These are phyloP conservation scores for Pestalotiopsis sp. DNA, from an alignment of 2,329 filamentous ascomycete species.

Conservation along the genomic window DNA sequence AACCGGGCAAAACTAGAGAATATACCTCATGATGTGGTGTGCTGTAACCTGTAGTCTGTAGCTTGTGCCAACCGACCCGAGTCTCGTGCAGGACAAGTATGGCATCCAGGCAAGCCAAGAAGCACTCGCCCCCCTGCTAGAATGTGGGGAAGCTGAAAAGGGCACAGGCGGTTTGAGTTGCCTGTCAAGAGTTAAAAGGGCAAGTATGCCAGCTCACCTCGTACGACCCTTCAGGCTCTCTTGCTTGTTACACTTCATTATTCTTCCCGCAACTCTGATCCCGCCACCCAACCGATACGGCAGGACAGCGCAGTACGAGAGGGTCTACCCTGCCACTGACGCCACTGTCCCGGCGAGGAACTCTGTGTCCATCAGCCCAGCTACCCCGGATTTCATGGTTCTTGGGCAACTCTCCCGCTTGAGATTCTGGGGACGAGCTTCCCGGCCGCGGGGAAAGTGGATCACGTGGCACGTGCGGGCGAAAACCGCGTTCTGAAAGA, in stretches of 20 bases:
- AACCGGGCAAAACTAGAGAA: too few species aligned
- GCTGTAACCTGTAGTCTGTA: too few species aligned
- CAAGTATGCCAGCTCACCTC: background rate
- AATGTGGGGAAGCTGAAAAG: background rate
- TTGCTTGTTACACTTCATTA: background rate
- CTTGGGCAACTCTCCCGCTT: background rate
- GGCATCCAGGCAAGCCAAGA: background rate
- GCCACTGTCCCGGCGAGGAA: background rate
- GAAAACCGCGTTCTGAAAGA: background rate
- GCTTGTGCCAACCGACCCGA: too few species aligned
- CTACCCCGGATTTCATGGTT: background rate
- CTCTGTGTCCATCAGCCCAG: background rate
- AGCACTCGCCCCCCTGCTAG: background rate
- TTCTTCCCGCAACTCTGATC: background rate
- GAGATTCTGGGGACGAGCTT: background rate
- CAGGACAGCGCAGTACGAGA: background rate
- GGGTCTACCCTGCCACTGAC: background rate
- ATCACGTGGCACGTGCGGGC: background rate
- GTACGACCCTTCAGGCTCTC: background rate
- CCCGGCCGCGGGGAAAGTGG: background rate
- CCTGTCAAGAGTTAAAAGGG: slow-evolving; percentile 4
- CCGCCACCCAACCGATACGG: background rate
- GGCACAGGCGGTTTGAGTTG: background rate
- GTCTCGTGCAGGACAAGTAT: too few species aligned
- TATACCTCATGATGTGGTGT: too few species aligned